Conservation (phyloP, 2,329 filamentous ascomycete species). For the Nothopassalora personata region DNA sequence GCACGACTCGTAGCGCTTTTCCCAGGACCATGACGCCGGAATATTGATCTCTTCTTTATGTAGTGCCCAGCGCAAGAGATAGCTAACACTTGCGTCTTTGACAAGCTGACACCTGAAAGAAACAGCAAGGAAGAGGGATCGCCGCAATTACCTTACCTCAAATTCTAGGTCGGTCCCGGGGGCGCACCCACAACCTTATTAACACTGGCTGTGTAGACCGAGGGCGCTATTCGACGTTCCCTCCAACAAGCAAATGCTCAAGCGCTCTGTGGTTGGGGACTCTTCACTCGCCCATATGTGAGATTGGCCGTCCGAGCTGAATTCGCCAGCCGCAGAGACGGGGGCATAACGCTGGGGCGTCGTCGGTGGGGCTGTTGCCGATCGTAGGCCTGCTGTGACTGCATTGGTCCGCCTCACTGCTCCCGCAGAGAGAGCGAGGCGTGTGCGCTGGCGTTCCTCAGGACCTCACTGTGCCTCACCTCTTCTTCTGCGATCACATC, state of each 20-base stretch:
- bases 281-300: not conserved
- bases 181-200: constrained; percentile 2
- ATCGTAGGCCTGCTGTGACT: not conserved
- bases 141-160: not conserved
- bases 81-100: not conserved
- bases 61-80: not conserved
- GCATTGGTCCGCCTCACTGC: constrained; percentile 4
- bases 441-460: constrained; percentile 4
- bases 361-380: not conserved
- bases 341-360: not conserved
- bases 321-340: not conserved
- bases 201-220: not conserved
- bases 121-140: not conserved
- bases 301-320: not conserved
- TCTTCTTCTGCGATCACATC: not conserved
- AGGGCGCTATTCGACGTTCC: not conserved
- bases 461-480: constrained; percentile 4
- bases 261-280: not conserved
- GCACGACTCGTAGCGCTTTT: not conserved
- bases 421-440: constrained; percentile 1
- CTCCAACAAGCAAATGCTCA: not conserved
- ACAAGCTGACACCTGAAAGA: not conserved
- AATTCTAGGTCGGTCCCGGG: not conserved
- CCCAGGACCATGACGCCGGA: not conserved
- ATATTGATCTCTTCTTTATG: not conserved